phyloP scores from a whole-genome alignment of 164 flowering plant species.

The Akebia trifoliata region DNA sequence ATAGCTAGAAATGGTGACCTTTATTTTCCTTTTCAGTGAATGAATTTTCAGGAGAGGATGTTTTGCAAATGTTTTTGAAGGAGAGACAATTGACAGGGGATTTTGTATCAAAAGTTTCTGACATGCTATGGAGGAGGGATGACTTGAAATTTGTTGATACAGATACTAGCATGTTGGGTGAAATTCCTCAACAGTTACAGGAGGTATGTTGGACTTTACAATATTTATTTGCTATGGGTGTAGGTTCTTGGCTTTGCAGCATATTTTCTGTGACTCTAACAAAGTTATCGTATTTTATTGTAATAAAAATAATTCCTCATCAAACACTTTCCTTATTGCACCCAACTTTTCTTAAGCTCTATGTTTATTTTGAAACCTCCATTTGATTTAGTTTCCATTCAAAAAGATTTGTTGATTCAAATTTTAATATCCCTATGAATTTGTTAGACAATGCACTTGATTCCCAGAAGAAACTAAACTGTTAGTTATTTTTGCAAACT shows the following conservation, averaged over 20 bases:
- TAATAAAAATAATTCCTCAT: neutral
- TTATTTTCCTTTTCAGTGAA: constrained; percentile 30
- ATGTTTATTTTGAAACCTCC: neutral
- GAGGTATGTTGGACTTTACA: constrained; percentile 26
- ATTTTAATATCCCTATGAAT: too few relatives aligned
- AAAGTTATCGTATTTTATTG: neutral
- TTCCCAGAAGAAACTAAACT: neutral
- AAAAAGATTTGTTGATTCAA: too few relatives aligned
- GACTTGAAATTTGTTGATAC: constrained; percentile 19
- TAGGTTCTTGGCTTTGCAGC: neutral
- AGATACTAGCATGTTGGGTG: constrained; percentile 15
- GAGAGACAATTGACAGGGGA: constrained; percentile 74
- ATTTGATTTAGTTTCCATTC: neutral
- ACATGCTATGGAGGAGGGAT: constrained; percentile 51
- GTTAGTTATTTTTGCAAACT: too few relatives aligned
- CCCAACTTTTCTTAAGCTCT: neutral
- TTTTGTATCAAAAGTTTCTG: constrained; percentile 63
- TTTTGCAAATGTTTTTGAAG: constrained; percentile 47
- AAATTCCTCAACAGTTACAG: constrained; percentile 21
- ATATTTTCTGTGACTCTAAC: neutral
- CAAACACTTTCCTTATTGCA: neutral
- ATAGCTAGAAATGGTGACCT: too few relatives aligned
- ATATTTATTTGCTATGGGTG: neutral
- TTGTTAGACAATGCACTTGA: neutral
- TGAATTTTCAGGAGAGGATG: constrained; percentile 51